Evolutionary conservation across 1,284 basidiomycete genomes (phyloP).

Genomic region (Ceratobasidium sp.): DNA sequence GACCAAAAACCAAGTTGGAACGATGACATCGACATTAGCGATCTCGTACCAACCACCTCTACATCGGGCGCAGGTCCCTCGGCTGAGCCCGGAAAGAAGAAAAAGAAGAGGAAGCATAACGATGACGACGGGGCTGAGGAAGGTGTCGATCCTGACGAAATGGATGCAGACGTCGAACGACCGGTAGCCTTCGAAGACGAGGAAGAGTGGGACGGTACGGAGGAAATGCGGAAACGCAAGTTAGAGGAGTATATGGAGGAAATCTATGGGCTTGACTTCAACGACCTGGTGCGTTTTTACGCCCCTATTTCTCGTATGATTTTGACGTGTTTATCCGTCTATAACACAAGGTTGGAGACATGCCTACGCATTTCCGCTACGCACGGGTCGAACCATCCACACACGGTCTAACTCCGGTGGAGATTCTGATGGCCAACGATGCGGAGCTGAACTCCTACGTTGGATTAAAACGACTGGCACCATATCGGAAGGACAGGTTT

Average conservation of each 20-base stretch:
- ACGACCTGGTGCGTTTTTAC: slow-evolving; percentile 82
- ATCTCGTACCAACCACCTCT: slow-evolving; percentile 66
- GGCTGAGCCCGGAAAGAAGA: slow-evolving; percentile 57
- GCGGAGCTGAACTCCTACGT: slow-evolving; percentile 93
- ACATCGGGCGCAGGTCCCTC: not conserved
- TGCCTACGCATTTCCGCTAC: slow-evolving; percentile 96
- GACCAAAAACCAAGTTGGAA: slow-evolving; percentile 88
- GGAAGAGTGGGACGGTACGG: slow-evolving; percentile 84
- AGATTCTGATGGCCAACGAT: slow-evolving; percentile 95
- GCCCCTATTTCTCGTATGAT: slow-evolving; percentile 20
- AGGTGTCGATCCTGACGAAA: slow-evolving; percentile 71
- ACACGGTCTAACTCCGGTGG: slow-evolving; percentile 84
- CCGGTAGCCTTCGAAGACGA: slow-evolving; percentile 51
- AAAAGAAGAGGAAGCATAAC: slow-evolving; percentile 68
- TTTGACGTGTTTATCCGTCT: not conserved
- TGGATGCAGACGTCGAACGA: slow-evolving; percentile 76
- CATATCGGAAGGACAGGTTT: slow-evolving; percentile 77
- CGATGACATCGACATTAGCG: slow-evolving; percentile 85
- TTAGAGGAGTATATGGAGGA: slow-evolving; percentile 92
- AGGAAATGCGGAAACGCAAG: slow-evolving; percentile 85
- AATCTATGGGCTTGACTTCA: slow-evolving; percentile 92
- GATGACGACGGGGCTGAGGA: slow-evolving; percentile 60
- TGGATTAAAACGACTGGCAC: slow-evolving; percentile 89
- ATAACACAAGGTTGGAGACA: slow-evolving; percentile 75
- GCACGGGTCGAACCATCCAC: slow-evolving; percentile 74